Percentiles rank a stretch among this genome's conserved stretches.
These are phyloP conservation scores for Phytophthora syringae DNA, from an alignment of 352 stramenopile genomes.

Conservation along the genomic window DNA sequence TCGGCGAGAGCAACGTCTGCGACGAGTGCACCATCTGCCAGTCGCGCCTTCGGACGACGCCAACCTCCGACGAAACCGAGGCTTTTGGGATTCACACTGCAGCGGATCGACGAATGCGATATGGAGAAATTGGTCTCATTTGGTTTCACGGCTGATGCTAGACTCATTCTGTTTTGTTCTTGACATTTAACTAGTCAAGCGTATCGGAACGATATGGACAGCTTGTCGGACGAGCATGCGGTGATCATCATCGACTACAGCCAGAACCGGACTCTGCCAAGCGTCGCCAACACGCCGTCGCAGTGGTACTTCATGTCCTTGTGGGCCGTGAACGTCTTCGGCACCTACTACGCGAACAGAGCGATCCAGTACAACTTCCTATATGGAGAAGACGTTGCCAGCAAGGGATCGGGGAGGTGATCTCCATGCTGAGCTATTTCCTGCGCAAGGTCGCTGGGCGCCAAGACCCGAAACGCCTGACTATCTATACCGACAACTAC, in stretches of 20 bases:
- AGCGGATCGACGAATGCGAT: constrained; percentile 13
- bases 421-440: constrained; percentile 20
- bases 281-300: constrained; percentile 1
- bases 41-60: neutral
- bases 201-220: too few species aligned
- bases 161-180: constrained; percentile 11
- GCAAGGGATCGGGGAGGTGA: constrained; percentile 16
- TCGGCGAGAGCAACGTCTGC: constrained; percentile 4
- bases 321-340: constrained; percentile 15
- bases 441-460: too few species aligned
- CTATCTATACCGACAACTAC: constrained; percentile 31
- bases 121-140: neutral
- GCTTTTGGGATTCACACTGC: constrained; percentile 1
- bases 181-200: too few species aligned
- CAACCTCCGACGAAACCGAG: constrained; percentile 10
- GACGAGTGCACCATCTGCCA: constrained; percentile 11
- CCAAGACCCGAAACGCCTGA: too few species aligned
- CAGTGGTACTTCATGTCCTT: constrained; percentile 30
- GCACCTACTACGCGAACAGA: constrained; percentile 18
- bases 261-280: constrained; percentile 26
- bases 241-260: too few species aligned
- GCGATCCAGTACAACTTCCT: constrained; percentile 18
- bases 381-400: constrained; percentile 1
- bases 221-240: too few species aligned
- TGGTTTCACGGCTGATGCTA: neutral